These are phyloP conservation scores for Phaseolus lunatus DNA, from an alignment of 306 rosid species.

Conservation along the genomic window DNA sequence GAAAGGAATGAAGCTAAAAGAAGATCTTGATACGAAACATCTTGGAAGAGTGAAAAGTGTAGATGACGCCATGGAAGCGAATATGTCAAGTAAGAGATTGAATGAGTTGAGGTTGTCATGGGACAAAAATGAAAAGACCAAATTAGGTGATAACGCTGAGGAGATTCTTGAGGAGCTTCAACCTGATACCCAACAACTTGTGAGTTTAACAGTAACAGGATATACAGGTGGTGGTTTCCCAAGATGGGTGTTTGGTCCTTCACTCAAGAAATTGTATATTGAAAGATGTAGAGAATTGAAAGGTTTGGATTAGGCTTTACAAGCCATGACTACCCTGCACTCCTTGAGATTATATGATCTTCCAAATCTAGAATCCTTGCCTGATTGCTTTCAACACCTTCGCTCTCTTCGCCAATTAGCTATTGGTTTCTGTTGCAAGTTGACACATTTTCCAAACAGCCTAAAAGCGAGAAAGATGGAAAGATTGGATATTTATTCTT, in stretches of 20 bases:
- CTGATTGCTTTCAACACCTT: no score
- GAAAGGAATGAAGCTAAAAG: constrained; percentile 35
- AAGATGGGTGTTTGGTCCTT: constrained; percentile 38
- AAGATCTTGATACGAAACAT: constrained; percentile 18
- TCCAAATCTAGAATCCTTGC: no score
- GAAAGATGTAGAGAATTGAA: no score
- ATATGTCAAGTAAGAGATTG: neutral
- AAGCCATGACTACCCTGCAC: no score
- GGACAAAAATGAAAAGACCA: neutral
- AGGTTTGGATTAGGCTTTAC: no score
- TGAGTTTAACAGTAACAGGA: neutral
- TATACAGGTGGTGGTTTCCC: constrained; percentile 37
- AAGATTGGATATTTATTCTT: no score
- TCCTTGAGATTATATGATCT: no score
- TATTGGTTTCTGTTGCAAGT: no score
- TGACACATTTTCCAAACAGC: no score
- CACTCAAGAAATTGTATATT: neutral
- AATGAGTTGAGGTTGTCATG: neutral
- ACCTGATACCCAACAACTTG: constrained; percentile 24
- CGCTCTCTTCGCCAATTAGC: no score
- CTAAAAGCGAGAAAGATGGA: no score
- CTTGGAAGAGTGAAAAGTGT: neutral
- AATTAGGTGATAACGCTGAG: neutral
- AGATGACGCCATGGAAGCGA: neutral
- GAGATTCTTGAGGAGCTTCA: neutral